These are phyloP conservation scores for Bretziella fagacearum DNA, from an alignment of 2,329 filamentous ascomycete genomes.

Conservation along the genomic window DNA sequence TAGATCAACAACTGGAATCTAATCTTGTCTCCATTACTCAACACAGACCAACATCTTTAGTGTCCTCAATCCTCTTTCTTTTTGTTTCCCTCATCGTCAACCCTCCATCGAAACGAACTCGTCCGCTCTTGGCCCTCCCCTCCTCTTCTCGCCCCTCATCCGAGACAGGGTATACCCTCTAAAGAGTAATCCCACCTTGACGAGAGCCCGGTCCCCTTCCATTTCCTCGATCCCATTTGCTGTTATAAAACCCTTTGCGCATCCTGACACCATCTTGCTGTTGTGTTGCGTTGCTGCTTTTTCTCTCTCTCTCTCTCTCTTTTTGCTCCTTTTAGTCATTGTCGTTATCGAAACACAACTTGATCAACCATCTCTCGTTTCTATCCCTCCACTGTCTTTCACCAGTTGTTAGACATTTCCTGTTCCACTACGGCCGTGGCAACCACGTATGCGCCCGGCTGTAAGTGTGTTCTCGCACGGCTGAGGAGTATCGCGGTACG, in stretches of 20 bases:
- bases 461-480: constrained; percentile 25
- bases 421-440: not conserved
- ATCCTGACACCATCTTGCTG: not conserved
- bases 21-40: not conserved
- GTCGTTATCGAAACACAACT: too few relatives aligned
- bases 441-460: constrained; percentile 13
- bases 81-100: not conserved
- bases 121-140: not conserved
- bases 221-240: too few relatives aligned
- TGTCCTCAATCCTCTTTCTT: not conserved
- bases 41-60: too few relatives aligned
- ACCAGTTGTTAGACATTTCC: not conserved
- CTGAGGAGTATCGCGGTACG: constrained; percentile 44
- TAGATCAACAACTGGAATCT: too few relatives aligned
- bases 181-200: not conserved
- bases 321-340: not conserved
- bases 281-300: not conserved
- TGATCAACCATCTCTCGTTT: too few relatives aligned
- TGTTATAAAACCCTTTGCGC: not conserved
- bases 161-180: not conserved
- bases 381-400: too few relatives aligned
- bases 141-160: not conserved
- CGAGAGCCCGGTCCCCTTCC: not conserved
- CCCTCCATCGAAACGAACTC: not conserved
- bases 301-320: not conserved